A percentile compares a stretch with the other conserved stretches of the same genome.
Evolutionary conservation across 495 filamentous ascomycete genomes (phyloP).

Genomic region (Sphaerosporella brunnea): DNA sequence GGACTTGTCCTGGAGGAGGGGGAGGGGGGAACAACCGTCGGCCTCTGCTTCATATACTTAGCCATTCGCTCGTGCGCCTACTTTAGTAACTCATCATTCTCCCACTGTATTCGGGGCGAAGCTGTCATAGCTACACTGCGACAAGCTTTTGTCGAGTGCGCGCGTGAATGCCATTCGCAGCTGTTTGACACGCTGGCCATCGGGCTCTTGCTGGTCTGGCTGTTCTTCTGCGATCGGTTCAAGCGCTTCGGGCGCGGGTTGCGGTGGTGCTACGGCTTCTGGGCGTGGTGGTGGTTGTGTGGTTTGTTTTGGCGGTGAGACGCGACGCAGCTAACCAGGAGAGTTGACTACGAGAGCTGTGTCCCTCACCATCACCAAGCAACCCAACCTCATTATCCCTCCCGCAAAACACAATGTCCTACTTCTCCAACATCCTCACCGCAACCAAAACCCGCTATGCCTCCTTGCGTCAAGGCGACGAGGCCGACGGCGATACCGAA

Average conservation of each 20-base stretch:
- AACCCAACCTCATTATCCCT: too few species aligned
- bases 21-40: not conserved
- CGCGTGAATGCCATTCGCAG: not conserved
- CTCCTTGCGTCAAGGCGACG: constrained; percentile 27
- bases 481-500: constrained; percentile 80
- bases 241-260: too few species aligned
- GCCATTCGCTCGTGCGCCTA: not conserved
- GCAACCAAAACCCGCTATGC: constrained; percentile 26
- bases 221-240: too few species aligned
- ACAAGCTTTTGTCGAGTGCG: not conserved
- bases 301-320: too few species aligned
- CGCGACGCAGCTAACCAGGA: too few species aligned
- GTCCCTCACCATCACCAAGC: too few species aligned
- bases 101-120: not conserved
- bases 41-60: not conserved
- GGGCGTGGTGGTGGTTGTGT: too few species aligned
- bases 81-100: not conserved
- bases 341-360: too few species aligned
- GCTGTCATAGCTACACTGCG: not conserved
- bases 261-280: too few species aligned
- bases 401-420: too few species aligned
- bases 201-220: too few species aligned
- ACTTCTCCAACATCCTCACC: constrained; percentile 24
- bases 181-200: too few species aligned
- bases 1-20: not conserved